These are phyloP conservation scores for Globisporangium emineosum DNA, from an alignment of 352 stramenopile species.

Conservation along the genomic window DNA sequence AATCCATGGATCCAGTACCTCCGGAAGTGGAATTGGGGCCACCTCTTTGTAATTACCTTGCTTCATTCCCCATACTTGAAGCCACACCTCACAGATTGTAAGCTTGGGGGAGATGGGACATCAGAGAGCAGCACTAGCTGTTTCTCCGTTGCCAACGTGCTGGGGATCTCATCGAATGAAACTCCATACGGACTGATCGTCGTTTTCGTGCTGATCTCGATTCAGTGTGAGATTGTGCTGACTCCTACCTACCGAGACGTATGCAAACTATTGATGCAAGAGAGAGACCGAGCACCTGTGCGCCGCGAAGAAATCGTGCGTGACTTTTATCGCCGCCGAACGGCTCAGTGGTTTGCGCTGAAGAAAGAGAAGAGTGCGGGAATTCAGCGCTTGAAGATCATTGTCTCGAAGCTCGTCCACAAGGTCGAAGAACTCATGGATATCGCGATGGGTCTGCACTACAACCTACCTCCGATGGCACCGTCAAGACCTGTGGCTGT, in stretches of 20 bases:
- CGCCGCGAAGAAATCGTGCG: slow-evolving; percentile 65
- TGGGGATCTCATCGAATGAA: slow-evolving; percentile 54
- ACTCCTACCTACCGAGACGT: slow-evolving; percentile 62
- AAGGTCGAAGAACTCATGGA: slow-evolving; percentile 90
- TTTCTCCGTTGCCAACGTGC: slow-evolving; percentile 64
- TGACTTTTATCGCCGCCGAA: slow-evolving; percentile 62
- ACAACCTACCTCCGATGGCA: slow-evolving; percentile 81
- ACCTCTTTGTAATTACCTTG: slow-evolving; percentile 78
- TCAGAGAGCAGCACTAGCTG: slow-evolving; percentile 34
- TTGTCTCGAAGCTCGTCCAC: slow-evolving; percentile 85
- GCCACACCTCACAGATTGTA: slow-evolving; percentile 45
- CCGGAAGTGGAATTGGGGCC: slow-evolving; percentile 78
- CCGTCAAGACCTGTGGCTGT: slow-evolving; percentile 51
- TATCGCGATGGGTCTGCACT: slow-evolving; percentile 79
- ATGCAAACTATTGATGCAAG: slow-evolving; percentile 39
- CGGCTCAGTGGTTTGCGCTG: slow-evolving; percentile 67
- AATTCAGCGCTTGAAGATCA: slow-evolving; percentile 82
- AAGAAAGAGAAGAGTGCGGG: slow-evolving; percentile 85
- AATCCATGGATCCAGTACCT: slow-evolving; percentile 72
- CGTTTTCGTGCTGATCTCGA: slow-evolving; percentile 79
- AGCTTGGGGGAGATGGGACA: slow-evolving; percentile 29
- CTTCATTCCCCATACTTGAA: slow-evolving; percentile 65
- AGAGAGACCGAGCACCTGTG: slow-evolving; percentile 41
- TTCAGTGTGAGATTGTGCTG: slow-evolving; percentile 78
- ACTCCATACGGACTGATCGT: slow-evolving; percentile 67